Evolutionary conservation across 176 grass and related monocot genomes (phyloP), one percentile per base, ranked within the genome.

Genomic region (Carex littledalei): DNA sequence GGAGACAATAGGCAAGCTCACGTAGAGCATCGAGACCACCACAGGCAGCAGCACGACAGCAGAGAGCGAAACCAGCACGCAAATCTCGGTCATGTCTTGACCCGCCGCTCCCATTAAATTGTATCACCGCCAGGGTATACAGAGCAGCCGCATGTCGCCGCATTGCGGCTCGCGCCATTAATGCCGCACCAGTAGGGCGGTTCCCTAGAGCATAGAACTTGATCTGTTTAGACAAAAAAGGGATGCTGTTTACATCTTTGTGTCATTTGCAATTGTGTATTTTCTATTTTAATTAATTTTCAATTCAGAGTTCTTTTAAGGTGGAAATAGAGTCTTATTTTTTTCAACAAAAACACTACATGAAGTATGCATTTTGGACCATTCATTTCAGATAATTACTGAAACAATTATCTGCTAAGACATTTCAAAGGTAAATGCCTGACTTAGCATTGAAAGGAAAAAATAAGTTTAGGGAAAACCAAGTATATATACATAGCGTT

Each of bases 1-100:
- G 80, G 39, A 86, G 41, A 82, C 90, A 91, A 63, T 86, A 80
- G 69, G 78, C 87, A 31, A 91, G 84, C 87, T 91, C 87, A 53
- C 90, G 86, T 2, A 91, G 64, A 49, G 90, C 90, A 68, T 88
- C 84, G 8, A 60, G 32, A 82, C 88, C 58, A 9, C 87, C 90
- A n/a, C 5, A 63, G 7, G 16, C 7, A 22, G 90, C 87, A 10
- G 90, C 90, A 20, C 80, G 70, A 7, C 59, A 81, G 57, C 84
- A 91, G 20, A 91, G 84, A 13, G 31, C 60, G 11, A 70, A 84
- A 18, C 84, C 89, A 35, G 75, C 63, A 24, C 22, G 73, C 5
- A 73, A 73, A 69, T 85, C 81, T 8, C 34, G 29, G 64, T 81
- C 71, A 9, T 81, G 63, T 79, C 66, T 69, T 8, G 68, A 78